Evolutionary conservation across 2,329 filamentous ascomycete species (phyloP), one percentile per base, ranked within the genome.

Genomic region (Aureobasidium sp.): DNA sequence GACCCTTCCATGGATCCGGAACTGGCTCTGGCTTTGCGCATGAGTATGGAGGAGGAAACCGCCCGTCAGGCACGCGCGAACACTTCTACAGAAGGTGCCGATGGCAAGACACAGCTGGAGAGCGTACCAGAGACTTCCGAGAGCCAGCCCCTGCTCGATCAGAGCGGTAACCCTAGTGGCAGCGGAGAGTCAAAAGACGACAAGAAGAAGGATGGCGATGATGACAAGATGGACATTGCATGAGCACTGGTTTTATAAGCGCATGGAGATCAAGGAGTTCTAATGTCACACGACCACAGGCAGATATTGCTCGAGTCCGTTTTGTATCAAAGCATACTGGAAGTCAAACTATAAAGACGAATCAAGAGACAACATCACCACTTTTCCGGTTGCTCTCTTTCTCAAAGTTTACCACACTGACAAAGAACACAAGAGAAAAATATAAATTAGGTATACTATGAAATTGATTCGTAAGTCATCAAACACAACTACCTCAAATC

Each of bases 1-100:
- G 94, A 97, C 74, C 92, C 93, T 14, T 88, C 87, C 59, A 83
- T 92, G 70, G 94, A 99, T 72, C 94, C 94, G 3, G 94, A 99
- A 75, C 79, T 99, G 71, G 94, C 94, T 27, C 84, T 99, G 68
- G 94, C 94, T 58, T 80, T 99, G 73, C 87, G 94, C 66, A 96
- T 99, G 91, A 96, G 90, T 76, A 91, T 96, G 84, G 94, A 99
- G 74, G 94, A 99, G 74, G 94, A 99, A 77, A 95, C 95, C 79
- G 92, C 92, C 64, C 82, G 94, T 69, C 87, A 95, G 76, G 92
- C 96, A 74, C 91, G 91, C 77, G 85, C 88, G 71, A 90, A 88
- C 65, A 87, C 90, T 68, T 87, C 90, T 67, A 83, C 85, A 63
- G 76, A 79, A 41, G 84, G 81, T 67, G 82, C 84, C 47, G 83